Evolutionary conservation across 768 basidiomycete species (phyloP), one percentile per base, ranked within the genome.

Genomic region (Tricholoma matsutake): DNA sequence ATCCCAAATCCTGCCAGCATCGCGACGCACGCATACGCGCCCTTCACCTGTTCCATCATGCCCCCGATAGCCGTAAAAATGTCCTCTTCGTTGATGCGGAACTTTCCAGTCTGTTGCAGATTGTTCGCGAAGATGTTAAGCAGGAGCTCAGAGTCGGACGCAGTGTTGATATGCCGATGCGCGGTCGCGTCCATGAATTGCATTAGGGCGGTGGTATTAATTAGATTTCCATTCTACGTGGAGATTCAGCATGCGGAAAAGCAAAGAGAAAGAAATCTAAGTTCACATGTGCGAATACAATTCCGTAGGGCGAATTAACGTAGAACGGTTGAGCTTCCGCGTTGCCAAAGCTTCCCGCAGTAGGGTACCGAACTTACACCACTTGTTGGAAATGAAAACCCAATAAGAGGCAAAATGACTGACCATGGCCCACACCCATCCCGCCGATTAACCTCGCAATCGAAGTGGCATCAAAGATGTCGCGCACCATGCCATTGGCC

Each of bases 301-400:
- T 96, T 56, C 97, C 97, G 73, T 98, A 99, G 3, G 97, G 97
- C n/a, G 95, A 96, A 78, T 99, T 99, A 68, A 99, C 97, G 72
- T 99, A 99, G 82, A 99, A 99, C 1, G 97, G 97, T 71, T 99
- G 97, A 7, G 97, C 96, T 73, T 99, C 97, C 10, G 96, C 89
- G 66, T 97, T 92, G 60, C 95, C 92, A 61, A 94, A 97, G 70
- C 94, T 94, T 54, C 97, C 97, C 57, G 97, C 97, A 62, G 97
- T 98, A 9, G 97, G 97, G 76, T 99, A 98, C 60, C 97, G 87
- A 58, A 96, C 97, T 98, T 6, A 65, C 25, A 49, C 20, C 63
- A 53, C 32, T 54, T 62, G 41, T 32, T 31, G 62, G 52, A 43
- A 55, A 41, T 39, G 25, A 45, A 25, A 55, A 64, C 35, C 57